A percentile compares a stretch with the other conserved stretches of the same genome.
These are phyloP conservation scores for Chlorella variabilis DNA, from an alignment of 163 green algal species.

Conservation along the genomic window DNA sequence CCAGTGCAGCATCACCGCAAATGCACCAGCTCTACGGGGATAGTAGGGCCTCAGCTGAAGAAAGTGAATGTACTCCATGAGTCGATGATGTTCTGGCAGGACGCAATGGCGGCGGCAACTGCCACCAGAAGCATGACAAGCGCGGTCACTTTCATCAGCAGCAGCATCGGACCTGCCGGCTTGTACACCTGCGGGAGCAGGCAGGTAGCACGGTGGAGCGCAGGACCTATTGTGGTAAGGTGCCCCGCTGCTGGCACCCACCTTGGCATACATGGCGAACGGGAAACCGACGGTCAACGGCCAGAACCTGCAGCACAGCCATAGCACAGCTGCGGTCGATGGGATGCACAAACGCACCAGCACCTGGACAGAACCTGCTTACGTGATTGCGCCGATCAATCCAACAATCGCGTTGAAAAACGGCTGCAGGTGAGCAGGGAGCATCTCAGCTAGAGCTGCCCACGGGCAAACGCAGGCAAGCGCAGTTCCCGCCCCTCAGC, in stretches of 20 bases:
- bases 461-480: no score
- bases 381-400: constrained; percentile 10
- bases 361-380: no score
- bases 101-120: not conserved
- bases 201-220: no score
- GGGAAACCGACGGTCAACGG: constrained; percentile 19
- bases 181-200: constrained; percentile 11
- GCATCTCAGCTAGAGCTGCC: no score
- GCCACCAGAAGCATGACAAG: constrained; percentile 7
- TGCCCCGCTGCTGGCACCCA: not conserved
- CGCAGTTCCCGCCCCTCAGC: not conserved
- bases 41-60: not conserved
- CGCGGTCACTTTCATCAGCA: not conserved
- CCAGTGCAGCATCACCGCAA: no score
- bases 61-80: constrained; percentile 14
- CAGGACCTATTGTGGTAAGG: constrained; percentile 4
- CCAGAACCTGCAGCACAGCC: constrained; percentile 26
- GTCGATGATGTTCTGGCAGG: constrained; percentile 24
- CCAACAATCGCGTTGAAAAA: constrained; percentile 27
- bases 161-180: not conserved
- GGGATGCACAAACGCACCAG: no score
- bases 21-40: no score
- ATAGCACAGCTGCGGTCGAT: no score
- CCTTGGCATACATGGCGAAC: constrained; percentile 32
- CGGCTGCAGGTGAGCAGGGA: not conserved